Evolutionary conservation across 1,284 basidiomycete genomes (phyloP).

Genomic region (Malassezia vespertilionis): DNA sequence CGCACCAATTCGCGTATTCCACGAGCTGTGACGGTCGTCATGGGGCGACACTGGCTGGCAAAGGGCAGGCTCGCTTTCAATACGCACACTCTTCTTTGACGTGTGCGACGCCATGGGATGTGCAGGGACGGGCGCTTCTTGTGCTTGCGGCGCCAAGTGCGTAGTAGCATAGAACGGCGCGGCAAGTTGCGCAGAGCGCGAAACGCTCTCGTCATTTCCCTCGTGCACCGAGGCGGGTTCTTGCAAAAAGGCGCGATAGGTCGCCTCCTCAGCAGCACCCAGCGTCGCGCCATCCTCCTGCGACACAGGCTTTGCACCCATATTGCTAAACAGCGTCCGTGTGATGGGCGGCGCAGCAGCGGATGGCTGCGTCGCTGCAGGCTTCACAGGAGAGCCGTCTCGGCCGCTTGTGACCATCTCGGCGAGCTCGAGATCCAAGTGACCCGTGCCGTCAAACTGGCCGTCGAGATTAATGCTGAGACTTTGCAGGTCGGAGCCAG

Average conservation of each 20-base stretch:
- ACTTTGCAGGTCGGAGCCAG: no score
- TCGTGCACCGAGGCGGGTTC: no score
- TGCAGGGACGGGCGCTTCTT: constrained; percentile 20
- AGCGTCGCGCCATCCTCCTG: not conserved
- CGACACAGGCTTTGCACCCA: not conserved
- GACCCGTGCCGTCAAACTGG: constrained; percentile 38
- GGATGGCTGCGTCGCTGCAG: not conserved
- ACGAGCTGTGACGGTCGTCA: constrained; percentile 22
- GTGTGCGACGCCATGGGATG: constrained; percentile 20
- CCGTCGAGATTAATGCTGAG: constrained; percentile 33
- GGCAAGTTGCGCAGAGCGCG: not conserved
- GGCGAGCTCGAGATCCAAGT: constrained; percentile 23
- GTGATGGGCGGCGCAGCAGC: not conserved
- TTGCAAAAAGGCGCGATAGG: not conserved
- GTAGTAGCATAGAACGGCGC: no score
- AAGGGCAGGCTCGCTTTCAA: constrained; percentile 18
- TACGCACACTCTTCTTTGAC: constrained; percentile 37
- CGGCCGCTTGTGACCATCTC: not conserved
- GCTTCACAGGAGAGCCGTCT: not conserved
- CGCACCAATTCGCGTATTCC: constrained; percentile 35
- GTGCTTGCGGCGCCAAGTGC: not conserved
- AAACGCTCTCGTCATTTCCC: no score
- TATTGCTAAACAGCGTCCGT: constrained; percentile 1
- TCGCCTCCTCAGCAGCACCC: not conserved
- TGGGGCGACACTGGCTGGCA: constrained; percentile 16